Percentiles rank a stretch among this genome's conserved stretches.
These are phyloP conservation scores for Oryza nivara DNA, from an alignment of 176 grass and related monocot species.

Conservation along the genomic window DNA sequence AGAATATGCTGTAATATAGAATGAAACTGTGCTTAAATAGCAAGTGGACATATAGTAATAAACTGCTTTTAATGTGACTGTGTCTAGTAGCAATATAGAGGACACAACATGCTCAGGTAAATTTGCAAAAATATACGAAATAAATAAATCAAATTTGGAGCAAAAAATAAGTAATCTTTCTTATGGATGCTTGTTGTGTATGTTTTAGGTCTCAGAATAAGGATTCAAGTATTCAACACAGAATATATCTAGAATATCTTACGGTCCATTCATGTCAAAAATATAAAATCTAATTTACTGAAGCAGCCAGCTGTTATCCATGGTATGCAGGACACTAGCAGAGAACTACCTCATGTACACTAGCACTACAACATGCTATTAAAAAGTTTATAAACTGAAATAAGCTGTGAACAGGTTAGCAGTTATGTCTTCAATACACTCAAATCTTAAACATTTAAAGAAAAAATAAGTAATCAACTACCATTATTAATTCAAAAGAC, in stretches of 20 bases:
- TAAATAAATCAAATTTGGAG: not conserved
- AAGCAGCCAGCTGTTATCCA: not conserved
- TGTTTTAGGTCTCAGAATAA: not conserved
- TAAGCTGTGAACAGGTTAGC: not conserved
- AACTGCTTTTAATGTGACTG: not conserved
- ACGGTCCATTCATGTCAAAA: not conserved
- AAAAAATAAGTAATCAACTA: not conserved
- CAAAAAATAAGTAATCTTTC: conserved; percentile 3
- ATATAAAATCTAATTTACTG: conserved; percentile 2
- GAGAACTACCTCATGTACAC: not conserved
- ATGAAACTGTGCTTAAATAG: not conserved
- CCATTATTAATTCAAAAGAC: not conserved
- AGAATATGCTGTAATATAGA: not conserved
- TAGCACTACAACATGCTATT: not conserved
- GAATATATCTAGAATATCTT: not conserved
- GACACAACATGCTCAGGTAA: not conserved
- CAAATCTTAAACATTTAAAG: conserved; percentile 6
- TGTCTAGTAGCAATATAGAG: not conserved
- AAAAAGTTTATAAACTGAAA: not conserved
- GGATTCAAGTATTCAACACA: not conserved
- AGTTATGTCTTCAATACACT: not conserved
- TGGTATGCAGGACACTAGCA: not conserved
- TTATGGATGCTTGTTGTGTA: not conserved
- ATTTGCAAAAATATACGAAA: not conserved
- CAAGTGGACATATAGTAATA: not conserved